Conservation (phyloP, 2,329 filamentous ascomycete species). For the Cercospora zeina region DNA sequence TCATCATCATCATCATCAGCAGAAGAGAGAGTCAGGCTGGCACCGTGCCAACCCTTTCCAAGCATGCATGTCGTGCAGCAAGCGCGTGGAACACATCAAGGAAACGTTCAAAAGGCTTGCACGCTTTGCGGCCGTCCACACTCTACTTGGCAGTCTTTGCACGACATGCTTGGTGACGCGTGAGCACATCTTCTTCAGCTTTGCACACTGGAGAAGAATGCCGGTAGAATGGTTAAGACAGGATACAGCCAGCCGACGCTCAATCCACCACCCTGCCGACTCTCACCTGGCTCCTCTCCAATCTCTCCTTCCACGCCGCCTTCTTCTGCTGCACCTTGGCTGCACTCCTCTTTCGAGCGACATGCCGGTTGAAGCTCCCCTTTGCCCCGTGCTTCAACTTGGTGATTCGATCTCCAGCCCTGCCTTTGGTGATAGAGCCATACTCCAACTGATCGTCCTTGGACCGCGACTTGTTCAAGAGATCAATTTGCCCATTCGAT, state of each 20-base stretch:
- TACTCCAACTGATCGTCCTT: slow-evolving; percentile 57
- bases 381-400: slow-evolving; percentile 82
- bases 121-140: background rate
- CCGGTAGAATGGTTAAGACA: no score
- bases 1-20: no score
- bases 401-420: slow-evolving; percentile 86
- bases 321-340: slow-evolving; percentile 50
- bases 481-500: slow-evolving; percentile 61
- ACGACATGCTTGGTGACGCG: background rate
- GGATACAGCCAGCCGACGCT: background rate
- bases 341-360: slow-evolving; percentile 40
- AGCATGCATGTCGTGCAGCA: slow-evolving; percentile 2
- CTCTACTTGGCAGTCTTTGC: background rate
- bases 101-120: background rate
- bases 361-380: slow-evolving; percentile 55
- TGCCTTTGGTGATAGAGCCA: slow-evolving; percentile 70
- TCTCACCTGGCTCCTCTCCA: slow-evolving; percentile 20
- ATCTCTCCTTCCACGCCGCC: slow-evolving; percentile 45
- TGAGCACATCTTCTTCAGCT: no score
- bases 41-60: background rate
- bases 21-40: background rate
- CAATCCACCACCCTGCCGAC: slow-evolving; percentile 5
- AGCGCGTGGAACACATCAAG: slow-evolving; percentile 2
- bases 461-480: slow-evolving; percentile 66
- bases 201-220: no score